Conservation (phyloP, 441 rosid species). For the Capsella rubella region DNA sequence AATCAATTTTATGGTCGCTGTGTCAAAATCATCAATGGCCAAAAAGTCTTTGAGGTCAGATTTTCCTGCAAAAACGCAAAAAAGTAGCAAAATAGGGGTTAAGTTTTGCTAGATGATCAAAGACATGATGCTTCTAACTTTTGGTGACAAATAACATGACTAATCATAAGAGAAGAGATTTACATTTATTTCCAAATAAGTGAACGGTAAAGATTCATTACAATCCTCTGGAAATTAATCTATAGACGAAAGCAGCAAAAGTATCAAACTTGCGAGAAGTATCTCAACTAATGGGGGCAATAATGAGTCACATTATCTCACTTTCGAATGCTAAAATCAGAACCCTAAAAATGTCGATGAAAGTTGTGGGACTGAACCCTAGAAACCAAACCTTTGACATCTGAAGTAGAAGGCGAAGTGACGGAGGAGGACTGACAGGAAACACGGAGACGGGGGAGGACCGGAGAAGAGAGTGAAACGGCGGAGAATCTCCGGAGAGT, state of each 20-base stretch:
- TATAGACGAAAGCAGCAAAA: neutral
- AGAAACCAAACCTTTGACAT: constrained; percentile 52
- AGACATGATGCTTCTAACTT: too few relatives aligned
- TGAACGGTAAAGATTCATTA: neutral
- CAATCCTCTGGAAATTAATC: neutral
- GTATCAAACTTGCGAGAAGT: neutral
- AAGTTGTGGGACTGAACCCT: neutral
- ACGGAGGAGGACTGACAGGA: constrained; percentile 75
- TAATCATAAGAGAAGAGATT: too few relatives aligned
- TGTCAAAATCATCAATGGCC: constrained; percentile 89
- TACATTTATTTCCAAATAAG: too few relatives aligned
- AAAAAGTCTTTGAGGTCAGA: constrained; percentile 70
- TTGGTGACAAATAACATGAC: too few relatives aligned
- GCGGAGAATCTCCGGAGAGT: constrained; percentile 43
- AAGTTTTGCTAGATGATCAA: too few relatives aligned
- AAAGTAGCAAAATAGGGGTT: neutral
- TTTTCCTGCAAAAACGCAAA: constrained; percentile 50
- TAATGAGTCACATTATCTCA: constrained; percentile 5
- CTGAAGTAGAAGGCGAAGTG: constrained; percentile 60
- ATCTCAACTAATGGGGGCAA: neutral
- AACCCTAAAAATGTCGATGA: neutral
- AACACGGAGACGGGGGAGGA: constrained; percentile 49
- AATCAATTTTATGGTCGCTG: constrained; percentile 72
- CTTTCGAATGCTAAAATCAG: neutral
- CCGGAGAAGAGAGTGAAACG: constrained; percentile 49